phyloP scores from a whole-genome alignment of 1,139 yeast genomes.

The Maudiozyma humilis region DNA sequence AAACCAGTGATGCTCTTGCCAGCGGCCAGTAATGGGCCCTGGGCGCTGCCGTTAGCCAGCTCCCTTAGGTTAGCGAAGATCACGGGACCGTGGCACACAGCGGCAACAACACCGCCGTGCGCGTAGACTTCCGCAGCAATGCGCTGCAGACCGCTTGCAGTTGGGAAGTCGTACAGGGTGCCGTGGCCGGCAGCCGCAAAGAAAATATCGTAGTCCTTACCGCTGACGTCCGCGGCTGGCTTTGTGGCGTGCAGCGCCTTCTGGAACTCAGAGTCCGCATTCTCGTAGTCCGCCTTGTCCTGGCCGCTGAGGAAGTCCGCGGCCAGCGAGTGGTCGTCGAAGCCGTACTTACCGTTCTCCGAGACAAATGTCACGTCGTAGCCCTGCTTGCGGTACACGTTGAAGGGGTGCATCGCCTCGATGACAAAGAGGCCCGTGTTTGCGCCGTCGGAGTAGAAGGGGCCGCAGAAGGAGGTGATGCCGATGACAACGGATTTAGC shows the following conservation, averaged over 20 bases:
- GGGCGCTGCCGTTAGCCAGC: slow-evolving; percentile 36
- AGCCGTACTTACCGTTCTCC: slow-evolving; percentile 47
- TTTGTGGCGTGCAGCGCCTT: slow-evolving; percentile 33
- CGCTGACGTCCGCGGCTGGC: slow-evolving; percentile 38
- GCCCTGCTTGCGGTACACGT: slow-evolving; percentile 40
- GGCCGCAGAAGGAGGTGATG: slow-evolving; percentile 41
- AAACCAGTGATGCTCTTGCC: slow-evolving; percentile 55
- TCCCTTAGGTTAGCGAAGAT: slow-evolving; percentile 43
- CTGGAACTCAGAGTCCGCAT: slow-evolving; percentile 36
- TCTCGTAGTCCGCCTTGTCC: slow-evolving; percentile 36
- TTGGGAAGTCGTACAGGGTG: slow-evolving; percentile 48
- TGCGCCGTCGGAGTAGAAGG: slow-evolving; percentile 47
- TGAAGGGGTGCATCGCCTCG: slow-evolving; percentile 55
- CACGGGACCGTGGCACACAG: slow-evolving; percentile 66
- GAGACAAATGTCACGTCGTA: slow-evolving; percentile 48
- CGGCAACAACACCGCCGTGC: slow-evolving; percentile 48
- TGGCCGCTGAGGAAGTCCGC: slow-evolving; percentile 38
- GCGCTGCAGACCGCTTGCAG: slow-evolving; percentile 39
- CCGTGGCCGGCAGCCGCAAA: slow-evolving; percentile 64
- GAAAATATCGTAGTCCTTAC: slow-evolving; percentile 44
- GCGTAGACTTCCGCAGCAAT: slow-evolving; percentile 42
- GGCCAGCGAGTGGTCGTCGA: slow-evolving; percentile 45
- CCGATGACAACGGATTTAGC: slow-evolving; percentile 41
- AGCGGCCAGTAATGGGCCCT: slow-evolving; percentile 36
- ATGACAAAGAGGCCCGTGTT: slow-evolving; percentile 51